Percentiles rank a stretch among this genome's conserved stretches.
These are phyloP conservation scores for Diaporthe longicolla DNA, from an alignment of 2,329 filamentous ascomycete genomes.

Conservation along the genomic window DNA sequence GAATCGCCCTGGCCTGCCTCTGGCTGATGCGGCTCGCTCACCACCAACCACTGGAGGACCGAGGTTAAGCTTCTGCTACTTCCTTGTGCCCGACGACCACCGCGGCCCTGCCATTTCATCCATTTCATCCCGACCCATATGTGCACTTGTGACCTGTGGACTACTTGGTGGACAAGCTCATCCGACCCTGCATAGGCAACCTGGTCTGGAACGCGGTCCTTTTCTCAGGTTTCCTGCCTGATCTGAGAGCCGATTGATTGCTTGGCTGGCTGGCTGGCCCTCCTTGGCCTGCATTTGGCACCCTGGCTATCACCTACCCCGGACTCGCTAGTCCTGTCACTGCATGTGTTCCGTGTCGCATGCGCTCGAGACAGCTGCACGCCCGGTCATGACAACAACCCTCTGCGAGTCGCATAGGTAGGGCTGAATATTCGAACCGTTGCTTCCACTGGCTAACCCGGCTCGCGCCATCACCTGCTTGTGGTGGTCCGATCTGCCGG, in stretches of 20 bases:
- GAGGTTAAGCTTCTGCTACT: slow-evolving; percentile 31
- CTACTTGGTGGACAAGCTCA: background rate
- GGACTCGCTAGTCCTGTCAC: slow-evolving; percentile 17
- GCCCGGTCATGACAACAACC: background rate
- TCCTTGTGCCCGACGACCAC: slow-evolving; percentile 24
- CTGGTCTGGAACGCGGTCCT: slow-evolving; percentile 12
- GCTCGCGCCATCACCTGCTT: background rate
- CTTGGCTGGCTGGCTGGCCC: background rate
- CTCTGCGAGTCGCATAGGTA: slow-evolving; percentile 1
- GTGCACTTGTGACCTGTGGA: background rate
- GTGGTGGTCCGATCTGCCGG: background rate
- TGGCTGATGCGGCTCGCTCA: slow-evolving; percentile 30
- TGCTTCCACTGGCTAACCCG: slow-evolving; percentile 5
- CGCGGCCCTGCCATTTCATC: slow-evolving; percentile 3
- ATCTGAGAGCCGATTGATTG: background rate
- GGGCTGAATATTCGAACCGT: slow-evolving; percentile 1
- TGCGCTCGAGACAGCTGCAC: slow-evolving; percentile 5
- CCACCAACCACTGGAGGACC: slow-evolving; percentile 1
- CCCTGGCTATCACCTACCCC: slow-evolving; percentile 4
- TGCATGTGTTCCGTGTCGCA: slow-evolving; percentile 11
- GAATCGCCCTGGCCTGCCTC: slow-evolving; percentile 2
- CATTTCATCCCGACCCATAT: background rate
- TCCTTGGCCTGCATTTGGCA: slow-evolving; percentile 19
- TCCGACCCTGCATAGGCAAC: background rate
- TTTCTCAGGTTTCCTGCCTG: background rate